Percentiles rank a stretch among this genome's conserved stretches.
These are phyloP conservation scores for Grifola frondosa DNA, from an alignment of 1,284 basidiomycete species.

Conservation along the genomic window DNA sequence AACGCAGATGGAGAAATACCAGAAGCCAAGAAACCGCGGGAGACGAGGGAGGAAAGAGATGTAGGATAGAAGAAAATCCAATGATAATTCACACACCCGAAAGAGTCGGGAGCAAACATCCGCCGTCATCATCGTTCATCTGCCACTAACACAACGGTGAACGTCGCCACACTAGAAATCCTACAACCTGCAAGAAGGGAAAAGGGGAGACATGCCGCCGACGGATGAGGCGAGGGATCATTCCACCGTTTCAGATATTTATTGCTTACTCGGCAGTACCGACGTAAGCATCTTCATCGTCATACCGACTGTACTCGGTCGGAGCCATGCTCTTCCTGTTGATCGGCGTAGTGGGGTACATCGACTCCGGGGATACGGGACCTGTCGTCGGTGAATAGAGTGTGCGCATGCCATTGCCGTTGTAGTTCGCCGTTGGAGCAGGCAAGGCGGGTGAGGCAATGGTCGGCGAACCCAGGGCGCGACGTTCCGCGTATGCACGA, in stretches of 20 bases:
- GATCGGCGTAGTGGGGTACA: slow-evolving; percentile 13
- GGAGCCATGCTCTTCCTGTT: slow-evolving; percentile 34
- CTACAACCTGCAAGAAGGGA: slow-evolving; percentile 10
- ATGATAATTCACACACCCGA: neutral
- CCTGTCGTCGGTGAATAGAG: slow-evolving; percentile 34
- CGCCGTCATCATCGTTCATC: neutral
- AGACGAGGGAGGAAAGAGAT: neutral
- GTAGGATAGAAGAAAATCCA: slow-evolving; percentile 1
- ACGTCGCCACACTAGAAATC: slow-evolving; percentile 11
- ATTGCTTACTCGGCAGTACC: slow-evolving; percentile 34
- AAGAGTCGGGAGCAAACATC: neutral
- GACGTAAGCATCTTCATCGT: slow-evolving; percentile 31
- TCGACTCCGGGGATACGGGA: slow-evolving; percentile 12
- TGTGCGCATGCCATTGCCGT: slow-evolving; percentile 35
- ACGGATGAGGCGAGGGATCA: neutral
- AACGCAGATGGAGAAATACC: neutral
- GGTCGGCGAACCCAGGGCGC: slow-evolving; percentile 30
- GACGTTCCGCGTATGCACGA: slow-evolving; percentile 67
- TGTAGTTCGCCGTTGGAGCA: slow-evolving; percentile 28
- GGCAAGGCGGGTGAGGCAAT: slow-evolving; percentile 22
- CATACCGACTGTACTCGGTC: slow-evolving; percentile 31
- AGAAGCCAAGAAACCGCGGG: slow-evolving; percentile 1
- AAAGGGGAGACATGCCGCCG: neutral
- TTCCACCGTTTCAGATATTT: neutral
- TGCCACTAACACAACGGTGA: neutral